These are phyloP conservation scores for Articulospora tetracladia DNA, from an alignment of 495 filamentous ascomycete genomes.

Conservation along the genomic window DNA sequence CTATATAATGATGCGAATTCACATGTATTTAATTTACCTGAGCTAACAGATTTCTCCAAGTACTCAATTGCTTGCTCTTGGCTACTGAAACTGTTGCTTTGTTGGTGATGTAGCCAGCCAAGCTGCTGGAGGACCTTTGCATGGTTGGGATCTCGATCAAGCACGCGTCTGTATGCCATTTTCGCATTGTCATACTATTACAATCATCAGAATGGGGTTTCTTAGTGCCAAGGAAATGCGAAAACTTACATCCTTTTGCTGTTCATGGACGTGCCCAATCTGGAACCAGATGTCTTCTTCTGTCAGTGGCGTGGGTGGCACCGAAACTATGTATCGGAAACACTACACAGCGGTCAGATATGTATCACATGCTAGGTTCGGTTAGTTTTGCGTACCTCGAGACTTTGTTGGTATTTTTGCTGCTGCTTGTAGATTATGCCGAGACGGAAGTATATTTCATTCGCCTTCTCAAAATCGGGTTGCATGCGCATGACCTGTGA, in stretches of 20 bases:
- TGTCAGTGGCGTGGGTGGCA: slow-evolving; percentile 87
- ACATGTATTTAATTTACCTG: slow-evolving; percentile 57
- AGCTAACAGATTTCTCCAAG: slow-evolving; percentile 92
- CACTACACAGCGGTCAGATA: slow-evolving; percentile 55
- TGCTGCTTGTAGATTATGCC: slow-evolving; percentile 99
- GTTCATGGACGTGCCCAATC: slow-evolving; percentile 97
- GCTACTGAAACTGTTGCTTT: slow-evolving; percentile 81
- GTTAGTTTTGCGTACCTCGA: slow-evolving; percentile 62
- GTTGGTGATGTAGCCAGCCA: slow-evolving; percentile 96
- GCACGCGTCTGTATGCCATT: slow-evolving; percentile 83
- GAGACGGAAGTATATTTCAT: slow-evolving; percentile 97
- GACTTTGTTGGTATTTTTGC: slow-evolving; percentile 85
- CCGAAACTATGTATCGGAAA: slow-evolving; percentile 95
- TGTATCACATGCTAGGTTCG: background rate
- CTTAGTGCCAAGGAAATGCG: background rate
- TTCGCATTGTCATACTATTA: slow-evolving; percentile 87
- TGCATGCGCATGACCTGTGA: slow-evolving; percentile 99
- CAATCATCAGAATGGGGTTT: background rate
- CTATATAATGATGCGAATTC: slow-evolving; percentile 16
- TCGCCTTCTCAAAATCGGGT: slow-evolving; percentile 96
- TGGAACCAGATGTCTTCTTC: slow-evolving; percentile 99
- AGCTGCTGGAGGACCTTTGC: slow-evolving; percentile 98
- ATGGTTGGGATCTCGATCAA: slow-evolving; percentile 93
- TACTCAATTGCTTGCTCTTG: slow-evolving; percentile 97
- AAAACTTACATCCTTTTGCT: slow-evolving; percentile 93